phyloP scores from a whole-genome alignment of 768 basidiomycete genomes.

The Suillus weaverae region DNA sequence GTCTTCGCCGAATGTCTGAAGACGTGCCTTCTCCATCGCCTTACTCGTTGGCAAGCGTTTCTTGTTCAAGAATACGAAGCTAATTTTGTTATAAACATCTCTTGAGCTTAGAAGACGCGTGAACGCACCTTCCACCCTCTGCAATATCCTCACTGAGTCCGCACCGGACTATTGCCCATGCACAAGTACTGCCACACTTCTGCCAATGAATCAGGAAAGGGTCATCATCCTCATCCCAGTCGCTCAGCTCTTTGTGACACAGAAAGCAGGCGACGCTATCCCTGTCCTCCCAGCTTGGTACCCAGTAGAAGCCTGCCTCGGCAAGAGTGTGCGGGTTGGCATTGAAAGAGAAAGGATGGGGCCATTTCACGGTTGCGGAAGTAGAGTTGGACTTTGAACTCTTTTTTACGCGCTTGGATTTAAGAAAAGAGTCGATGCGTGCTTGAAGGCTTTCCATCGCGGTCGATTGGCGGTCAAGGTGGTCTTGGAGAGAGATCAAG shows the following conservation, averaged over 20 bases:
- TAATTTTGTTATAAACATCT: constrained; percentile 24
- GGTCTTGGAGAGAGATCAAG: constrained; percentile 5
- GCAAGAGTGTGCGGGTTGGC: constrained; percentile 78
- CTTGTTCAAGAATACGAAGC: constrained; percentile 60
- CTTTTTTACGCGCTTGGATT: constrained; percentile 59
- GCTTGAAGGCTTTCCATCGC: constrained; percentile 54
- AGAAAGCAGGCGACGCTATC: constrained; percentile 84
- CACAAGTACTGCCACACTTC: constrained; percentile 66
- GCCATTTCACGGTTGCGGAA: constrained; percentile 65
- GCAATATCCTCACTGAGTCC: constrained; percentile 60
- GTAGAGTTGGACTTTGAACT: constrained; percentile 46
- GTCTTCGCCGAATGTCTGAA: constrained; percentile 61
- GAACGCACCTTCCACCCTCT: constrained; percentile 52
- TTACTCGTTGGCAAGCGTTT: constrained; percentile 65
- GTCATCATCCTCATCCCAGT: constrained; percentile 85
- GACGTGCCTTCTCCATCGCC: constrained; percentile 69
- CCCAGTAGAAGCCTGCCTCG: constrained; percentile 88
- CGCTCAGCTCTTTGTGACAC: constrained; percentile 78
- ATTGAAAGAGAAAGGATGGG: constrained; percentile 61
- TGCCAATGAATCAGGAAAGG: constrained; percentile 81
- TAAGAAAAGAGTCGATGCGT: constrained; percentile 69
- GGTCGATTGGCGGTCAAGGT: constrained; percentile 24
- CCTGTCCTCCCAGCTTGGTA: constrained; percentile 61
- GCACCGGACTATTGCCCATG: constrained; percentile 84
- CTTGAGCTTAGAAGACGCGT: not conserved